Conservation (phyloP, 2,329 filamentous ascomycete species). For the Hypoxylon sp. region DNA sequence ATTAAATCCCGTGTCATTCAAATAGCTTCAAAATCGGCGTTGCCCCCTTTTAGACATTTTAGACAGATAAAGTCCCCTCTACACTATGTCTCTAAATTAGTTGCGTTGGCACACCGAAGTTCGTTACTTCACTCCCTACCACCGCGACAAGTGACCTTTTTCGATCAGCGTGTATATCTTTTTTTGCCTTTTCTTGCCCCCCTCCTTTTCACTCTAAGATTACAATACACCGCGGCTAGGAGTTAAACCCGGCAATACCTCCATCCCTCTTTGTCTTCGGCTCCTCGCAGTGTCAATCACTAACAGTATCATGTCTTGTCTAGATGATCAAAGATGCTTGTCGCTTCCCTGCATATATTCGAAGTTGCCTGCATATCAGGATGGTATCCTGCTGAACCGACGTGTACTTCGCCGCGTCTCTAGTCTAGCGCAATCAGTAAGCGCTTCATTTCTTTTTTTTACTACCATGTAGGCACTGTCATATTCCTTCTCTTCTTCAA, state of each 20-base stretch:
- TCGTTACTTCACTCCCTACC: constrained; percentile 26
- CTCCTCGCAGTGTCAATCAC: constrained; percentile 29
- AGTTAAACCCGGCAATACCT: constrained; percentile 30
- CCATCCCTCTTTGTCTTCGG: constrained; percentile 16
- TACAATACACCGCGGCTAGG: constrained; percentile 22
- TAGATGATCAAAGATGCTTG: constrained; percentile 36
- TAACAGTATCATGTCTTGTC: constrained; percentile 20
- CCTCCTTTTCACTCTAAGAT: constrained; percentile 22
- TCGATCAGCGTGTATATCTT: constrained; percentile 28
- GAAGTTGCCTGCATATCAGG: constrained; percentile 36
- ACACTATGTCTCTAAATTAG: constrained; percentile 21
- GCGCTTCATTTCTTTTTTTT: constrained; percentile 22
- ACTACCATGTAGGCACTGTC: constrained; percentile 31
- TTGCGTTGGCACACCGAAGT: constrained; percentile 32
- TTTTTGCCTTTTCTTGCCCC: constrained; percentile 24
- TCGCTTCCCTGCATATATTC: constrained; percentile 38
- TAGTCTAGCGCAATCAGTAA: constrained; percentile 31
- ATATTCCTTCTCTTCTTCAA: constrained; percentile 21
- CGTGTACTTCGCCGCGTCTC: constrained; percentile 34
- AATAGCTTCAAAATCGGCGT: constrained; percentile 26
- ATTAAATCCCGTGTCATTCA: constrained; percentile 32
- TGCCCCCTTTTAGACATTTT: constrained; percentile 32
- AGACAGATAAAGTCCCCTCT: constrained; percentile 14
- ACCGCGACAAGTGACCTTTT: constrained; percentile 16
- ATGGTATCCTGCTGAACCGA: constrained; percentile 38